Conservation (phyloP, 1,139 yeast genomes). For the Geotrichum macrosporum region DNA sequence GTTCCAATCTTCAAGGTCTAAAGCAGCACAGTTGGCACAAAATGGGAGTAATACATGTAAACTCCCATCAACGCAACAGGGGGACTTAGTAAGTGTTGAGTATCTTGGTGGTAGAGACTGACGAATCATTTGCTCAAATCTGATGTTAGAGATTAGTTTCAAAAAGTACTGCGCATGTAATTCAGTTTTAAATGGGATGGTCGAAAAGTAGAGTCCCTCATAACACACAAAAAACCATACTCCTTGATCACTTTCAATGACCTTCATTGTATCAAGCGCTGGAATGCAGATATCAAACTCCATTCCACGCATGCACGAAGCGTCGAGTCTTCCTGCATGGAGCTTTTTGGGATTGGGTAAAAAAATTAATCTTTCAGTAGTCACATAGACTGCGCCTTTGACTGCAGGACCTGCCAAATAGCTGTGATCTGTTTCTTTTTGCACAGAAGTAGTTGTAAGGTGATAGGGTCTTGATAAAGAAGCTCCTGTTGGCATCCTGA, state of each 20-base stretch:
- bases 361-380: slow-evolving; percentile 33
- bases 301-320: neutral
- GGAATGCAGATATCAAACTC: slow-evolving; percentile 32
- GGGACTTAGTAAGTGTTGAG: neutral
- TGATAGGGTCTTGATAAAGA: too few relatives aligned
- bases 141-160: slow-evolving; percentile 33
- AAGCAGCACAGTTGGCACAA: slow-evolving; percentile 1
- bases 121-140: slow-evolving; percentile 35
- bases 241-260: slow-evolving; percentile 26
- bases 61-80: too few relatives aligned
- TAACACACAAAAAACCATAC: slow-evolving; percentile 30
- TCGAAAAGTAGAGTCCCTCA: slow-evolving; percentile 27
- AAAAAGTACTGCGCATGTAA: slow-evolving; percentile 31
- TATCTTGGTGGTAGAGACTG: slow-evolving; percentile 34
- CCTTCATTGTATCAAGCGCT: slow-evolving; percentile 32
- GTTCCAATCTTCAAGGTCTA: slow-evolving; percentile 18
- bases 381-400: slow-evolving; percentile 32
- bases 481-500: slow-evolving; percentile 1
- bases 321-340: neutral
- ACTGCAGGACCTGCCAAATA: slow-evolving; percentile 28
- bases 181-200: slow-evolving; percentile 33
- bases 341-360: slow-evolving; percentile 25
- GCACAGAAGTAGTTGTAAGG: neutral
- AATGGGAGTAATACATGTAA: neutral
- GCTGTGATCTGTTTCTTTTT: slow-evolving; percentile 22